Conservation (phyloP, 2,329 filamentous ascomycete genomes). For the Monosporascus sp. region DNA sequence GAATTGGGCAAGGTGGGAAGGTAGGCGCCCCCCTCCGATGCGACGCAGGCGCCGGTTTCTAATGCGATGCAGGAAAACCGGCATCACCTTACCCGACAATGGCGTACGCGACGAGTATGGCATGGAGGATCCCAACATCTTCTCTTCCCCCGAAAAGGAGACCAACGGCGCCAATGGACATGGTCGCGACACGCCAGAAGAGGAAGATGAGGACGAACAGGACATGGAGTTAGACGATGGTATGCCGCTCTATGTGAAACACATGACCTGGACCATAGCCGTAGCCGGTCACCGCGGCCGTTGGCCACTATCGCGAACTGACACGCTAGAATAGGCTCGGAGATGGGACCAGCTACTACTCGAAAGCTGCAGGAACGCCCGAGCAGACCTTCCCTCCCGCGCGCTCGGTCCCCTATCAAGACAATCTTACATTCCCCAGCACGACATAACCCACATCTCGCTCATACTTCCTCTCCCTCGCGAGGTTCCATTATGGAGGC, state of each 20-base stretch:
- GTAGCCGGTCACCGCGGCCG: too few species aligned
- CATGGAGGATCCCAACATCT: constrained; percentile 80
- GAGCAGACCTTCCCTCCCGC: constrained; percentile 42
- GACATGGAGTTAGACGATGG: constrained; percentile 50
- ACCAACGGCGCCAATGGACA: constrained; percentile 23
- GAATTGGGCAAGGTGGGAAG: constrained; percentile 45
- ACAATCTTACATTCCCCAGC: constrained; percentile 57
- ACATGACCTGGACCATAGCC: too few species aligned
- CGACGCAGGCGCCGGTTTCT: not conserved
- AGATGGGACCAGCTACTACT: constrained; percentile 48
- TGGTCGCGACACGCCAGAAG: constrained; percentile 16
- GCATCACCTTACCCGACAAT: constrained; percentile 70
- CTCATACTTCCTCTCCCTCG: constrained; percentile 45
- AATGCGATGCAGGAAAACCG: constrained; percentile 72
- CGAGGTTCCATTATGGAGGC: constrained; percentile 30
- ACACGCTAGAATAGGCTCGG: constrained; percentile 35
- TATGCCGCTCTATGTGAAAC: constrained; percentile 27
- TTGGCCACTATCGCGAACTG: constrained; percentile 10
- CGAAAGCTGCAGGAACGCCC: constrained; percentile 45
- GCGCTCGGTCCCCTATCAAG: constrained; percentile 56
- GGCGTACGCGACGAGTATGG: constrained; percentile 85
- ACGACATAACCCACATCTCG: constrained; percentile 53
- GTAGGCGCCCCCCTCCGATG: constrained; percentile 23
- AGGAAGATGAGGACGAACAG: constrained; percentile 33
- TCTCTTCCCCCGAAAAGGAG: constrained; percentile 74